Percentiles rank a stretch among this genome's conserved stretches.
phyloP scores from a whole-genome alignment of 2,329 filamentous ascomycete genomes.

The Cytospora piceae region DNA sequence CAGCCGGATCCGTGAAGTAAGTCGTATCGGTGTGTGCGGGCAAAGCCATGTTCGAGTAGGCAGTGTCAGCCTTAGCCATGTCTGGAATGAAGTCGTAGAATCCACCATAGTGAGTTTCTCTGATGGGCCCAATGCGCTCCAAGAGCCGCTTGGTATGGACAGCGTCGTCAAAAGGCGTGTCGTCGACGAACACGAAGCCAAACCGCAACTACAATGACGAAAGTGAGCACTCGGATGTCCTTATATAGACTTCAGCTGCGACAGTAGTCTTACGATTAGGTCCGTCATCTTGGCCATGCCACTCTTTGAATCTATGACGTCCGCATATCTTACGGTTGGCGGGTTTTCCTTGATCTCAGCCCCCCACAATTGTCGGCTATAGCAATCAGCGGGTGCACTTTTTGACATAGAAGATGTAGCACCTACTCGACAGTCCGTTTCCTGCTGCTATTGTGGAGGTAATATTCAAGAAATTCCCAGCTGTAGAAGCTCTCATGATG shows the following conservation, averaged over 20 bases:
- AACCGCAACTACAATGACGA: constrained; percentile 56
- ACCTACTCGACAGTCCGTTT: constrained; percentile 42
- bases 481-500: constrained; percentile 70
- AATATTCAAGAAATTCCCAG: constrained; percentile 62
- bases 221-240: background rate
- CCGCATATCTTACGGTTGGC: constrained; percentile 63
- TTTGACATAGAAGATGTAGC: background rate
- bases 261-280: constrained; percentile 58
- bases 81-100: constrained; percentile 85
- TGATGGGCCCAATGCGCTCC: constrained; percentile 81
- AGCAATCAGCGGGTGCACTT: background rate
- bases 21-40: constrained; percentile 91
- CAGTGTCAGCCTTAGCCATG: constrained; percentile 84
- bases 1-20: constrained; percentile 91
- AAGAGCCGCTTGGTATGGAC: constrained; percentile 75
- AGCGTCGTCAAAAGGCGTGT: constrained; percentile 66
- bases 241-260: too few species aligned
- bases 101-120: constrained; percentile 86
- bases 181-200: constrained; percentile 79
- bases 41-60: constrained; percentile 85
- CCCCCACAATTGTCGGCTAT: constrained; percentile 36
- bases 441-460: constrained; percentile 43
- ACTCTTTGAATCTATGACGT: constrained; percentile 61
- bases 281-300: constrained; percentile 66
- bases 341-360: constrained; percentile 46